Conservation (phyloP, 2,329 filamentous ascomycete genomes). For the Colletotrichum godetiae region DNA sequence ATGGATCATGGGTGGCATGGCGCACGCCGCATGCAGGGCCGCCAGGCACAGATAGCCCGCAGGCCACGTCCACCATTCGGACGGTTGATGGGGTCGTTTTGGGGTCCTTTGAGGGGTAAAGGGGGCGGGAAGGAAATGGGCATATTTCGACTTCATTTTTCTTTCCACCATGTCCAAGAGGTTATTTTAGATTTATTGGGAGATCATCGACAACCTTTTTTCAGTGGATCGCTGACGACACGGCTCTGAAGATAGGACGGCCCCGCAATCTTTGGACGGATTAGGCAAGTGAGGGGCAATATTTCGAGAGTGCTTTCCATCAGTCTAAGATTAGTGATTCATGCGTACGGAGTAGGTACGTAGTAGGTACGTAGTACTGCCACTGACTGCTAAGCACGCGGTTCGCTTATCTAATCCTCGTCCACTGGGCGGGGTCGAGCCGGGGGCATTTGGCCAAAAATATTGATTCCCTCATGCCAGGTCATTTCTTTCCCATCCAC, state of each 20-base stretch:
- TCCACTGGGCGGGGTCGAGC: constrained; percentile 2
- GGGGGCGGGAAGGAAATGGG: constrained; percentile 12
- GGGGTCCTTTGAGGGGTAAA: background rate
- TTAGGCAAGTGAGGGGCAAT: constrained; percentile 31
- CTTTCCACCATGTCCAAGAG: constrained; percentile 21
- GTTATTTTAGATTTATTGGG: constrained; percentile 34
- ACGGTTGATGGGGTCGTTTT: background rate
- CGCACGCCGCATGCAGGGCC: background rate
- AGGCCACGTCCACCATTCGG: constrained; percentile 2
- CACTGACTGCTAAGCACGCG: background rate
- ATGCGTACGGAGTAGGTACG: background rate
- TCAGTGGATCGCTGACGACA: constrained; percentile 33
- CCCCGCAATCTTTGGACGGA: constrained; percentile 9
- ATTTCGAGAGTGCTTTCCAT: constrained; percentile 11
- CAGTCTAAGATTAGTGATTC: constrained; percentile 30
- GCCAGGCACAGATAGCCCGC: background rate
- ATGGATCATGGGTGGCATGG: constrained; percentile 7
- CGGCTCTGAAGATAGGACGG: background rate
- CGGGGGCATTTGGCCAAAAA: constrained; percentile 24
- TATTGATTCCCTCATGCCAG: constrained; percentile 28
- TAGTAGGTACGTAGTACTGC: too few species aligned
- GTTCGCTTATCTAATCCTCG: constrained; percentile 36
- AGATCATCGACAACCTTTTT: constrained; percentile 30
- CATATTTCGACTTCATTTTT: constrained; percentile 22
- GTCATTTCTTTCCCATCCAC: constrained; percentile 33